These are phyloP conservation scores for Eucalyptus marginata DNA, from an alignment of 345 rosid species.

Conservation along the genomic window DNA sequence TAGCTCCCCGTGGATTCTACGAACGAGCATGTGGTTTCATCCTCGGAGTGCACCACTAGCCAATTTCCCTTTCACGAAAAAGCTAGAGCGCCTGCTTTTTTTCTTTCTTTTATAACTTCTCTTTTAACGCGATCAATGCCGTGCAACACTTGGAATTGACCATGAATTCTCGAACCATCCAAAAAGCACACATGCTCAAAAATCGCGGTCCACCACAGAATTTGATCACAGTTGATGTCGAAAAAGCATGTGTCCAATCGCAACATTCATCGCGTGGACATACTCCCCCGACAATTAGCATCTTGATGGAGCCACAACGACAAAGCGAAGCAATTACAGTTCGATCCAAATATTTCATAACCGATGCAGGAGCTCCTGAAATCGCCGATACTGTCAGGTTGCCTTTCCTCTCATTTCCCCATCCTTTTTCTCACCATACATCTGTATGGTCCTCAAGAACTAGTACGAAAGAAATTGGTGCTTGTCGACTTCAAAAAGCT, in stretches of 20 bases:
- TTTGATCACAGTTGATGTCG: not conserved
- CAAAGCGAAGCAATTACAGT: rapidly evolving
- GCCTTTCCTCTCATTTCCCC: not conserved
- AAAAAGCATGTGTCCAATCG: not conserved
- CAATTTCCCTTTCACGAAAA: not conserved
- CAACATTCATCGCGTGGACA: no score
- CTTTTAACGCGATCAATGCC: not conserved
- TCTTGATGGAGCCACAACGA: not conserved
- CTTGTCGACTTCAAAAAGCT: not conserved
- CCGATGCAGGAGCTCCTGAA: not conserved
- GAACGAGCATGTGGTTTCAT: not conserved
- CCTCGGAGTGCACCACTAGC: not conserved
- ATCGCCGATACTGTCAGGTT: not conserved
- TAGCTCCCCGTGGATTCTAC: not conserved
- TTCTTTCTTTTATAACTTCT: not conserved
- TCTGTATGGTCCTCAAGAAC: not conserved
- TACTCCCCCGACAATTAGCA: no score
- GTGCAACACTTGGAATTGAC: not conserved
- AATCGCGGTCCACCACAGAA: not conserved
- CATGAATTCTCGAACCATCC: not conserved
- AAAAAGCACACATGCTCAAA: not conserved
- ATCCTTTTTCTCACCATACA: not conserved
- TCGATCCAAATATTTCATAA: not conserved
- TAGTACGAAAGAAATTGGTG: not conserved
- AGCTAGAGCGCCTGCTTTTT: not conserved